Percentiles rank a stretch among this genome's conserved stretches.
phyloP scores from a whole-genome alignment of 1,284 basidiomycete genomes.

The Heimioporus punctisporus region DNA sequence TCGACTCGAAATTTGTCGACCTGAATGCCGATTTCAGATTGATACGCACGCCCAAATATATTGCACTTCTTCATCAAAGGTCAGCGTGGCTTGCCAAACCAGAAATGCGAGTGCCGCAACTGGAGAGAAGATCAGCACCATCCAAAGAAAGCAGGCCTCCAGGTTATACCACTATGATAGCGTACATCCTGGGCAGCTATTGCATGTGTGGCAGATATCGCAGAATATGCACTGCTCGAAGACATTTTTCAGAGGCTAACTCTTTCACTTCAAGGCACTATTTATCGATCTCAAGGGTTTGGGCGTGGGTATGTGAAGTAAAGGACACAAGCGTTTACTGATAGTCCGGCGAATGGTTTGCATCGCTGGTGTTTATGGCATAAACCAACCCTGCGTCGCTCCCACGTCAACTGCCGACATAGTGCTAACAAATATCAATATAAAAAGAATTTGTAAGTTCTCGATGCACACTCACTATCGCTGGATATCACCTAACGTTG shows the following conservation, averaged over 20 bases:
- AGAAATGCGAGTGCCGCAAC: slow-evolving; percentile 14
- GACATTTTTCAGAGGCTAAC: background rate
- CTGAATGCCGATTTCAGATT: background rate
- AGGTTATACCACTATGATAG: slow-evolving; percentile 16
- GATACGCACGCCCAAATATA: slow-evolving; percentile 25
- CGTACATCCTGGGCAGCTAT: slow-evolving; percentile 6
- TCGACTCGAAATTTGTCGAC: background rate
- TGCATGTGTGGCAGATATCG: background rate
- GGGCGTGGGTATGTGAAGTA: background rate
- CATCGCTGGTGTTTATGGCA: no score
- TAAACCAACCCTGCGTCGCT: background rate
- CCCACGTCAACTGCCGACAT: background rate
- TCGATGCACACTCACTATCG: no score
- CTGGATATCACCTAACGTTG: no score
- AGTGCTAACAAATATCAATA: background rate
- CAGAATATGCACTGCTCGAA: no score
- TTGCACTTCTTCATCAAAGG: slow-evolving; percentile 19
- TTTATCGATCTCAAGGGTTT: background rate
- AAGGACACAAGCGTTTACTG: background rate
- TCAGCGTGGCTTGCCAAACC: slow-evolving; percentile 15
- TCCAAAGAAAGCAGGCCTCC: background rate
- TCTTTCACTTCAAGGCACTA: no score
- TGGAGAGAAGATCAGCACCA: slow-evolving; percentile 3
- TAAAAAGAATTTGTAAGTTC: background rate
- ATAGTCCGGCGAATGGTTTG: background rate